A percentile compares a stretch with the other conserved stretches of the same genome.
These are phyloP conservation scores for Suillus placidus DNA, from an alignment of 768 basidiomycete genomes.

Conservation along the genomic window DNA sequence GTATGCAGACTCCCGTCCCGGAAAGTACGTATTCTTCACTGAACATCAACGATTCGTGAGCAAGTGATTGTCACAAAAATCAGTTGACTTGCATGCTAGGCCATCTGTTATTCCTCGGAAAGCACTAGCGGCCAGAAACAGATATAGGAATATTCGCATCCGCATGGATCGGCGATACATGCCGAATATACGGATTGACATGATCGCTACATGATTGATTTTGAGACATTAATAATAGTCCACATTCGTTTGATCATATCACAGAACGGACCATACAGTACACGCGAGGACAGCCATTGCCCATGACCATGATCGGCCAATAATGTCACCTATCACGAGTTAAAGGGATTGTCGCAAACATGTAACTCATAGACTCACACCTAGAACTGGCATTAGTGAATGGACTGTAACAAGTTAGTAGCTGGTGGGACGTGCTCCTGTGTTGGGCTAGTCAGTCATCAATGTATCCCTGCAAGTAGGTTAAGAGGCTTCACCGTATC, in stretches of 20 bases:
- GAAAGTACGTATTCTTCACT: neutral
- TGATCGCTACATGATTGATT: neutral
- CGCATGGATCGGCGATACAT: neutral
- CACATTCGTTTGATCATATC: neutral
- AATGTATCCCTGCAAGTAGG: neutral
- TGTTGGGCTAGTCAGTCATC: neutral
- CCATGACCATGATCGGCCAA: neutral
- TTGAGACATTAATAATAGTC: neutral
- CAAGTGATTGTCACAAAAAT: neutral
- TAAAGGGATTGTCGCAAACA: neutral
- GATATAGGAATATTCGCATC: neutral
- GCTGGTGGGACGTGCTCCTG: neutral
- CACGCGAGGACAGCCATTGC: neutral
- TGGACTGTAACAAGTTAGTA: neutral
- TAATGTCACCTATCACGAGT: neutral
- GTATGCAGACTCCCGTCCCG: neutral
- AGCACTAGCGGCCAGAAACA: conserved; percentile 1
- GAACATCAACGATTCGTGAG: neutral
- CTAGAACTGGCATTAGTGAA: neutral
- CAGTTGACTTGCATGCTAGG: neutral
- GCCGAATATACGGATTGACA: conserved; percentile 3
- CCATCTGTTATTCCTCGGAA: neutral
- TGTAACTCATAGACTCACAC: neutral
- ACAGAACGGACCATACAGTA: neutral
- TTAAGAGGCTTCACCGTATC: neutral